phyloP scores from a whole-genome alignment of 139 green algal genomes.

The Parachlorella kessleri region DNA sequence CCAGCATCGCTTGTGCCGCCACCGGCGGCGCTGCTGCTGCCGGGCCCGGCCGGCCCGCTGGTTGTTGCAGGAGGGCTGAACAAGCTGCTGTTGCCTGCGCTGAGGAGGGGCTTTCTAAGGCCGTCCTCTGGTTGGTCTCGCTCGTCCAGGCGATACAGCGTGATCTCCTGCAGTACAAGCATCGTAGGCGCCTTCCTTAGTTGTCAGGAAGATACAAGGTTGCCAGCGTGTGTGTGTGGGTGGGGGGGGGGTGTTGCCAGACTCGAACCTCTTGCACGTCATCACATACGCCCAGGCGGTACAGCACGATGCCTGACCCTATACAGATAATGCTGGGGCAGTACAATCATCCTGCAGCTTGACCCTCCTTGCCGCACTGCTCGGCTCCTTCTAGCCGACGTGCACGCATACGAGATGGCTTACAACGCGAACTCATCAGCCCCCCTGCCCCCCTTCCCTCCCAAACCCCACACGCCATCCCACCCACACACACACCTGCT shows the following conservation, averaged over 20 bases:
- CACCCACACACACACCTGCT: slow-evolving; percentile 58
- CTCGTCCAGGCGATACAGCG: slow-evolving; percentile 67
- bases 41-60: too few species aligned
- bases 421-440: not conserved
- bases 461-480: not conserved
- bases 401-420: too few species aligned
- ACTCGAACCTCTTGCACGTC: not conserved
- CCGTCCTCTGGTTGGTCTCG: not conserved
- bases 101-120: not conserved
- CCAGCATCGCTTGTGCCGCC: too few species aligned
- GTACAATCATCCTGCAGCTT: not conserved
- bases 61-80: too few species aligned
- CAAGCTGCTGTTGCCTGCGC: too few species aligned
- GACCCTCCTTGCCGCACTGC: not conserved
- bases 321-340: too few species aligned
- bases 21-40: too few species aligned
- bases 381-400: not conserved
- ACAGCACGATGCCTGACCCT: not conserved
- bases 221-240: too few species aligned
- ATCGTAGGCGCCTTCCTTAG: not conserved
- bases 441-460: not conserved
- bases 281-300: not conserved
- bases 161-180: slow-evolving; percentile 65
- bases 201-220: too few species aligned
- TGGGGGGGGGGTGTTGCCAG: not conserved